Conservation (phyloP, 345 rosid species). For the Sapria himalayana region DNA sequence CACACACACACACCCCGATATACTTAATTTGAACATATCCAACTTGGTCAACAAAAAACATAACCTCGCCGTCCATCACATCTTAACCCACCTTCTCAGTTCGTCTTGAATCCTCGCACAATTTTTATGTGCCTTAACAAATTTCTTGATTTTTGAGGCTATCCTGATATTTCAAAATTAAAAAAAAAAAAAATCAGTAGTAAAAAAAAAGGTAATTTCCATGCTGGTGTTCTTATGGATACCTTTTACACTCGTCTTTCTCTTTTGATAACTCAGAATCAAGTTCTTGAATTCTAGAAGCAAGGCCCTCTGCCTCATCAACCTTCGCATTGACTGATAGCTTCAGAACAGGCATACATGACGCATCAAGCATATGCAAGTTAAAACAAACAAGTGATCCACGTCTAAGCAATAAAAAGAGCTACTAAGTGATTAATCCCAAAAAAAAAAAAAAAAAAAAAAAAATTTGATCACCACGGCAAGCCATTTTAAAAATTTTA, state of each 20-base stretch:
- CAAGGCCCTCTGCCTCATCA: slow-evolving; percentile 51
- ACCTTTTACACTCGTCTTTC: slow-evolving; percentile 68
- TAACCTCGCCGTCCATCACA: too few species aligned
- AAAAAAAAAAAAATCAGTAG: too few species aligned
- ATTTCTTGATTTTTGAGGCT: slow-evolving; percentile 54
- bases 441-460: too few species aligned
- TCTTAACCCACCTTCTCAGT: too few species aligned
- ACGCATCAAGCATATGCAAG: slow-evolving; percentile 2
- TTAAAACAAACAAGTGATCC: too few species aligned
- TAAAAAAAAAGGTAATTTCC: neutral
- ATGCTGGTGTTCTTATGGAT: slow-evolving; percentile 3
- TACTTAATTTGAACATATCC: slow-evolving; percentile 5
- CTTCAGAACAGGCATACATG: slow-evolving; percentile 16
- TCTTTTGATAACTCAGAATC: slow-evolving; percentile 48
- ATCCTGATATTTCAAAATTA: slow-evolving; percentile 35
- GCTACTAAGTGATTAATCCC: neutral
- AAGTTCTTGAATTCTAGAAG: slow-evolving; percentile 50
- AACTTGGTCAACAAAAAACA: neutral
- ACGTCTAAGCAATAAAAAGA: neutral
- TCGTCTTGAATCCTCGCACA: slow-evolving; percentile 43
- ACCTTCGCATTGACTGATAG: slow-evolving; percentile 28
- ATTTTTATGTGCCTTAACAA: slow-evolving; percentile 45
- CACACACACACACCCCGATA: slow-evolving; percentile 2
- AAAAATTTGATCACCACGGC: too few species aligned
- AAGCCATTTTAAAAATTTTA: too few species aligned